Evolutionary conservation across 805 yeast genomes (phyloP).

Genomic region (Hanseniaspora lachancei): DNA sequence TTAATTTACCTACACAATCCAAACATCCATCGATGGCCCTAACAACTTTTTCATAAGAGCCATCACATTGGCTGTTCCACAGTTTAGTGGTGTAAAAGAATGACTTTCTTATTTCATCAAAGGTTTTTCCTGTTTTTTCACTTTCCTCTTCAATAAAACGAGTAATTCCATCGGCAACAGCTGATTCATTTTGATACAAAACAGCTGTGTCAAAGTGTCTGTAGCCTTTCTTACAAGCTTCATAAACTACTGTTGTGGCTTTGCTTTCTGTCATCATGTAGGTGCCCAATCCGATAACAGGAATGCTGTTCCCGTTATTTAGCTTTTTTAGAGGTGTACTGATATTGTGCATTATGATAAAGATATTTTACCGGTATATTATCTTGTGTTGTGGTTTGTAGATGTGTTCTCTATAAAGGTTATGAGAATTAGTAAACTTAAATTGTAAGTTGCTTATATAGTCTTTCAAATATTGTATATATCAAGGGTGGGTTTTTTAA

Average conservation of each 20-base stretch:
- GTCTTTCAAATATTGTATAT: no score
- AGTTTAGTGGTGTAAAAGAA: conserved; percentile 58
- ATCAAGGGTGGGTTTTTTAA: no score
- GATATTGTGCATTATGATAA: background rate
- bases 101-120: conserved; percentile 30
- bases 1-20: conserved; percentile 37
- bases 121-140: conserved; percentile 26
- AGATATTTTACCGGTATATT: no score
- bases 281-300: conserved; percentile 46
- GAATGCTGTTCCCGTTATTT: conserved; percentile 44
- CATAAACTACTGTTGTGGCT: conserved; percentile 35
- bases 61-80: conserved; percentile 46
- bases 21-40: conserved; percentile 46
- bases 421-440: no score
- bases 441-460: background rate
- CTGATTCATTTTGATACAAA: conserved; percentile 50
- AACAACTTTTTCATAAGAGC: conserved; percentile 44
- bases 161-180: conserved; percentile 46
- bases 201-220: conserved; percentile 67
- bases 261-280: conserved; percentile 32
- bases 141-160: conserved; percentile 38
- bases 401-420: no score
- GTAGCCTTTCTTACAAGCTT: conserved; percentile 53
- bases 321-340: conserved; percentile 23
- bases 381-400: no score